phyloP scores from a whole-genome alignment of 176 grass and related monocot species.

The Triticum turgidum region DNA sequence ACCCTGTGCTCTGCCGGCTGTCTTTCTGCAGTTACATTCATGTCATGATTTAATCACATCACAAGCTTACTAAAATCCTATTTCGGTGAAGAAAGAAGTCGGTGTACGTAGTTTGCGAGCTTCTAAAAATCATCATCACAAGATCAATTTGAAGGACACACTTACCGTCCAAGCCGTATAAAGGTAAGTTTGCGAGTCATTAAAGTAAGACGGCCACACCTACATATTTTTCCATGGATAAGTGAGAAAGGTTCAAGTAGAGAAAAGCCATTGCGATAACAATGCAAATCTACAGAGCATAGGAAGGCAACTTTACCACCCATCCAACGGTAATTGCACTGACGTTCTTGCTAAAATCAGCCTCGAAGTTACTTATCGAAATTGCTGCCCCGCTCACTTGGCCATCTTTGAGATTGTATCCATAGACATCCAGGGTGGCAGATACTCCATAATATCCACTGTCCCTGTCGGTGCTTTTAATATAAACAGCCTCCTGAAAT shows the following conservation, averaged over 20 bases:
- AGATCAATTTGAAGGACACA: background rate
- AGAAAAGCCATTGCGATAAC: too few relatives aligned
- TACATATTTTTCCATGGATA: background rate
- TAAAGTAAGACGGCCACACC: background rate
- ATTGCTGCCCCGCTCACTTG: background rate
- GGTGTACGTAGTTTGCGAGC: too few relatives aligned
- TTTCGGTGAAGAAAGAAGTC: too few relatives aligned
- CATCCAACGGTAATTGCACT: background rate
- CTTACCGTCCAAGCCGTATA: background rate
- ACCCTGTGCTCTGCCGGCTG: background rate
- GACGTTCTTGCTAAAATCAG: background rate
- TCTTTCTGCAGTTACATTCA: background rate
- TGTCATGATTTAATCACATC: background rate
- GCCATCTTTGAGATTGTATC: background rate
- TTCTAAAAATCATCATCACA: too few relatives aligned
- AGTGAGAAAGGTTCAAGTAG: too few relatives aligned
- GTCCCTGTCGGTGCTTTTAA: background rate
- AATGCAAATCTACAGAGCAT: background rate
- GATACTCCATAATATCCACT: background rate
- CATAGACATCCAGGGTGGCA: constrained; percentile 10
- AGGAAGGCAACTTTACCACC: constrained; percentile 3
- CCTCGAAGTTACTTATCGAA: background rate
- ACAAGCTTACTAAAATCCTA: too few relatives aligned
- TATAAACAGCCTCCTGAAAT: background rate
- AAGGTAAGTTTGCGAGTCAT: constrained; percentile 1